phyloP scores from a whole-genome alignment of 306 rosid genomes.

The Prunus persica region DNA sequence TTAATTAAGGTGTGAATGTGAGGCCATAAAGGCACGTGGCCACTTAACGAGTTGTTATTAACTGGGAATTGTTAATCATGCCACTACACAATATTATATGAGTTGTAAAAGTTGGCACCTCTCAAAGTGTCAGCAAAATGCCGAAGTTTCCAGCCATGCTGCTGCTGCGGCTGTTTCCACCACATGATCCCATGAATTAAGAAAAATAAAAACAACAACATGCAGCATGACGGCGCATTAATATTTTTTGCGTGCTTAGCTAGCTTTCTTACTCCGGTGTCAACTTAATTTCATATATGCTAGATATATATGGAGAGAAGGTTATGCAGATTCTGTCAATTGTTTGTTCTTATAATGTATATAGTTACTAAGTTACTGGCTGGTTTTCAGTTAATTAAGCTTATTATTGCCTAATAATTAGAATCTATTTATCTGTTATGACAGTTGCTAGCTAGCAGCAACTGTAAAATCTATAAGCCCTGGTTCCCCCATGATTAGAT shows the following conservation, averaged over 20 bases:
- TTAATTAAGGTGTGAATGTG: constrained; percentile 22
- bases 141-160: constrained; percentile 34
- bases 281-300: constrained; percentile 20
- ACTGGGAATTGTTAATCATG: constrained; percentile 30
- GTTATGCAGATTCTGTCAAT: constrained; percentile 44
- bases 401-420: neutral
- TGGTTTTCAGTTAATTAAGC: constrained; percentile 7
- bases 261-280: neutral
- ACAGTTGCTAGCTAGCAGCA: constrained; percentile 12
- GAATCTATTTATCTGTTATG: constrained; percentile 23
- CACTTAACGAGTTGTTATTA: constrained; percentile 38
- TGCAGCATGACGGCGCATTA: constrained; percentile 30
- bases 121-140: constrained; percentile 45
- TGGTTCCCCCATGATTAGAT: neutral
- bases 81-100: constrained; percentile 28
- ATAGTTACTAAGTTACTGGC: constrained; percentile 2
- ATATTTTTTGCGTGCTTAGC: neutral
- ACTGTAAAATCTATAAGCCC: neutral
- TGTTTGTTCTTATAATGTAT: constrained; percentile 15
- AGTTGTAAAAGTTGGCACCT: constrained; percentile 43
- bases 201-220: neutral
- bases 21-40: constrained; percentile 50
- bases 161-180: neutral
- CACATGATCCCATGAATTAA: constrained; percentile 56
- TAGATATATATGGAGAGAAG: constrained; percentile 17